Evolutionary conservation across 2,329 filamentous ascomycete species (phyloP).

Genomic region (Xylariaceae sp.): DNA sequence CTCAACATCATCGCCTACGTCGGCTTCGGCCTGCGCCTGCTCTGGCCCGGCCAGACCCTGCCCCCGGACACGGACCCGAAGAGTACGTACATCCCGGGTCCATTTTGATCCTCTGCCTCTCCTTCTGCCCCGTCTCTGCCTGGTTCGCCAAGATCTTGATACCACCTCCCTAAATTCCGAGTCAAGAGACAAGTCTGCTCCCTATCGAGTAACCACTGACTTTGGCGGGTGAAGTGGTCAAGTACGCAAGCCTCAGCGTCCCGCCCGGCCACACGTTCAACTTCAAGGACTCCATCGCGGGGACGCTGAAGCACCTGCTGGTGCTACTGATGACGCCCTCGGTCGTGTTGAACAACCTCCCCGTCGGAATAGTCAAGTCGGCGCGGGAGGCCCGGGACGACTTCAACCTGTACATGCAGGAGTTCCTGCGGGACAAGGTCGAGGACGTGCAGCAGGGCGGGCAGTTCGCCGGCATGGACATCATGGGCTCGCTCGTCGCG

Average conservation of each 20-base stretch:
- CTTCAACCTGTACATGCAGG: conserved; percentile 63
- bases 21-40: conserved; percentile 59
- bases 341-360: conserved; percentile 46
- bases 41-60: conserved; percentile 55
- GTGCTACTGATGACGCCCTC: conserved; percentile 51
- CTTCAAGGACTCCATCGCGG: conserved; percentile 56
- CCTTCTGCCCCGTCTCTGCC: no score
- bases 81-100: no score
- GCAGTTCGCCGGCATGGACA: conserved; percentile 42
- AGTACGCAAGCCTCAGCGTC: conserved; percentile 37
- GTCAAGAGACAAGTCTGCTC: no score
- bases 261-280: conserved; percentile 52
- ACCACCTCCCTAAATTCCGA: no score
- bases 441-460: conserved; percentile 29
- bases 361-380: conserved; percentile 41
- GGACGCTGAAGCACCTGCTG: conserved; percentile 55
- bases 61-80: conserved; percentile 34
- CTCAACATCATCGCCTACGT: conserved; percentile 56
- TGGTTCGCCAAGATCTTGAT: no score
- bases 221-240: no score
- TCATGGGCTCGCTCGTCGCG: conserved; percentile 44
- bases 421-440: conserved; percentile 56
- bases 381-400: conserved; percentile 51
- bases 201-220: no score
- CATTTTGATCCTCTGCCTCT: no score